Base-by-base conservation (phyloP, 1,139 yeast genomes). In the Taiozyma onychis region DNA sequence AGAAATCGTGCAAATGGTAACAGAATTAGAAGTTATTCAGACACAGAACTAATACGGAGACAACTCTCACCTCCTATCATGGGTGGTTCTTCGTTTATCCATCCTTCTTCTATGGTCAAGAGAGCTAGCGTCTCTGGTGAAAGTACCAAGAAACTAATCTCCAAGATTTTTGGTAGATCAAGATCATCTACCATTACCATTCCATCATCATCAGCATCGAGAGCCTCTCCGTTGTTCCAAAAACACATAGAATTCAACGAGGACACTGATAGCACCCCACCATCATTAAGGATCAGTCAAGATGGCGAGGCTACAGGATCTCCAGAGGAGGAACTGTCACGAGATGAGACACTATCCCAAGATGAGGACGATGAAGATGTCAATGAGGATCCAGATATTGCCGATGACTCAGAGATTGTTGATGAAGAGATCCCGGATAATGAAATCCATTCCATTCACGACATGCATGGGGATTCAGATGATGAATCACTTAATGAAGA, bases 1-100 rank as follows among this genome's bases (percentile, higher is more conserved):
- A 54, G 61, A 52, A 54, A 55, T 46, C 28, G 32, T 16, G 18
- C 18, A 3, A 41, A 35, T 24, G 42, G 41, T 21, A 55, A 58
- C 22, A 54, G 61, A 50, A 49, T 60, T 39, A 56, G 58, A 52
- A 50, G 55, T 24, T 55, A 54, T 37, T 55, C 58, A 1, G 58
- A 55, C 39, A 45, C 58, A 5, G 58, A 53, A 16, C 41, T 55
- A 9, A 46, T 55, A 9, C 48, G 63, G 51, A 55, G 64, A 41
- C 60, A 60, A 47, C 42, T 60, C 34, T 57, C 58, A 11, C 59
- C 57, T 10, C 57, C 60, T 41, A 44, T 47, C 4, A 21, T 39
- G 10, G 43, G 43, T 8, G 16, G 28, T 8, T 22, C 27, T 24
- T 39, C 43, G 2, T 39, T 39, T 9, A 37, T 37, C 5, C 24